Evolutionary conservation across 2,329 filamentous ascomycete species (phyloP), one percentile per base, ranked within the genome.

Genomic region (Sporothrix schenckii): DNA sequence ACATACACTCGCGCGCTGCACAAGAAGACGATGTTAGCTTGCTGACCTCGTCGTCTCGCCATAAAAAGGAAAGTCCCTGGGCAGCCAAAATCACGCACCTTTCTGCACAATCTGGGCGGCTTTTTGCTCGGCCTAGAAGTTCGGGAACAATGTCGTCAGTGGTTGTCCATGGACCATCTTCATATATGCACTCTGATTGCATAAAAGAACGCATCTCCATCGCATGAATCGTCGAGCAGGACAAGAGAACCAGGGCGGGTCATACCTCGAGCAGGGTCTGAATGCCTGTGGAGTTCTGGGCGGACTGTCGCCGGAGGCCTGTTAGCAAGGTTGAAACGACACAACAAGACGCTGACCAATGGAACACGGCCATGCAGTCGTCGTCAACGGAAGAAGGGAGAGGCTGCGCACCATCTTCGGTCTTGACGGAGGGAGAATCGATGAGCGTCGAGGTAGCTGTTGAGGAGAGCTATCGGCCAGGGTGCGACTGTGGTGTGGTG

Each of bases 91-190:
- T 14, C 50, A 80, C 84, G 72, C 81, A 96, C 94, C 92, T 88
- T 95, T 93, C 82, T 98, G 94, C 71, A 99, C 94, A 80, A 99
- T 99, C 88, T 97, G 97, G 83, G 97, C 94, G 73, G 95, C 95
- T 82, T 98, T 94, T 82, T 93, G 91, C 88, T 99, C 95, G 77
- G 95, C 94, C 94, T 98, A 76, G 53, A 53, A 9, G 67, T 71
- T 52, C 3, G 60, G 39, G 30, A 54, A 10, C 4, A 34, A 34
- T n/a, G n/a, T 19, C 24, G 50, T 69, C 44, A 63, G 69, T 44
- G 4, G 27, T 44, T 41, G 24, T 41, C 21, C 52, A 13, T 21
- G 49, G 30, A 10, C 44, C 14, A n/a, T 19, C 50, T 5, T 11
- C 14, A 3, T 1, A 2, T 9, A 24, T 66, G 21, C 44, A 49